A percentile compares a stretch with the other conserved stretches of the same genome.
phyloP scores from a whole-genome alignment of 2,329 filamentous ascomycete genomes.

The Cladosporium sp. region DNA sequence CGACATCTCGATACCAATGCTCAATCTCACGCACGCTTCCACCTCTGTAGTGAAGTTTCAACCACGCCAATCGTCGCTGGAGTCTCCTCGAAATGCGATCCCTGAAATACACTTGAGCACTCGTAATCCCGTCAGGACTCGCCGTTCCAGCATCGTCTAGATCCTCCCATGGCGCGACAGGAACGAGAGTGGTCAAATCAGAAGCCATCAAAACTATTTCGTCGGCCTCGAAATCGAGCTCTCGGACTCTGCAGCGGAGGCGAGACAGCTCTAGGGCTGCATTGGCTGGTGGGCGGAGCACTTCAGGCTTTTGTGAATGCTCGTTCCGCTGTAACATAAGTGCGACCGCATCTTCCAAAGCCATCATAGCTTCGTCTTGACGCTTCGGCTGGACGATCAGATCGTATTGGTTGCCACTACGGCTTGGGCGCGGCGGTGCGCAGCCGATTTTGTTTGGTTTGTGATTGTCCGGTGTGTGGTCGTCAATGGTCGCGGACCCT shows the following conservation, averaged over 20 bases:
- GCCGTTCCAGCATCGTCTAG: not conserved
- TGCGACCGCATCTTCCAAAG: no score
- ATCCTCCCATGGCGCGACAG: not conserved
- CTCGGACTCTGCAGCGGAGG: not conserved
- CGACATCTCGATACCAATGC: constrained; percentile 6
- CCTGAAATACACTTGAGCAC: not conserved
- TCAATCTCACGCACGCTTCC: not conserved
- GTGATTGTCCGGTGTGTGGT: no score
- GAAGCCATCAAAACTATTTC: not conserved
- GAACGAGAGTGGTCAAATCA: not conserved
- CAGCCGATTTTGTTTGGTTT: no score
- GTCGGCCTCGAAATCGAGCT: not conserved
- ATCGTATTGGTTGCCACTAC: no score
- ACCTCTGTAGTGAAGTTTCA: not conserved
- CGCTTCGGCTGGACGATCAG: no score
- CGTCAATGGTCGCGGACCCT: no score
- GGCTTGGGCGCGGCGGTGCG: no score
- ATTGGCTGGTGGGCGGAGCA: not conserved
- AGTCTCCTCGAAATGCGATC: not conserved
- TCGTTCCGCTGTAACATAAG: not conserved
- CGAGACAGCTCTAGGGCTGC: not conserved
- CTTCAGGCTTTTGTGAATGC: not conserved
- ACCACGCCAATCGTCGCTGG: not conserved
- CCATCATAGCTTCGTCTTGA: no score
- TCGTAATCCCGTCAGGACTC: no score